These are phyloP conservation scores for Papiliotrema fonsecae DNA, from an alignment of 1,284 basidiomycete species.

Conservation along the genomic window DNA sequence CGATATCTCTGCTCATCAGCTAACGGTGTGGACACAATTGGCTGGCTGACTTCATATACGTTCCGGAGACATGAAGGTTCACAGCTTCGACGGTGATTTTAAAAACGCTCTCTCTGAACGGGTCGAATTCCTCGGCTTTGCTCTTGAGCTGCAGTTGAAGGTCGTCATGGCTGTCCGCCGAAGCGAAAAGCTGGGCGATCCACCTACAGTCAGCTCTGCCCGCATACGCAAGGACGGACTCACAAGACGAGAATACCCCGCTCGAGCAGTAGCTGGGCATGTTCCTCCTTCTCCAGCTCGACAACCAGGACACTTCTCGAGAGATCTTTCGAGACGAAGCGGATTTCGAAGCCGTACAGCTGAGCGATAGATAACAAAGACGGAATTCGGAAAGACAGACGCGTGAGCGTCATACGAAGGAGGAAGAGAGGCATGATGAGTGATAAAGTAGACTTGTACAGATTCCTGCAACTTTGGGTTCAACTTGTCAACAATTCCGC, in stretches of 20 bases:
- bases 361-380: conserved; percentile 55
- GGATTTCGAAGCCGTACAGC: conserved; percentile 37
- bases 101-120: conserved; percentile 67
- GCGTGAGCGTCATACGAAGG: conserved; percentile 70
- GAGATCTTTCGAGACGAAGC: conserved; percentile 33
- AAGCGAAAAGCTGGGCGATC: conserved; percentile 69
- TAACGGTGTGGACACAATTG: background rate
- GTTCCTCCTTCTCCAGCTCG: conserved; percentile 63
- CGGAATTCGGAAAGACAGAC: conserved; percentile 73
- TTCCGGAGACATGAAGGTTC: conserved; percentile 67
- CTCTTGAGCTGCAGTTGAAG: conserved; percentile 60
- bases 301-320: conserved; percentile 63
- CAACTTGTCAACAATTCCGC: conserved; percentile 4
- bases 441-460: background rate
- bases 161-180: conserved; percentile 62
- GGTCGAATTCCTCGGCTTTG: conserved; percentile 56
- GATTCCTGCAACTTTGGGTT: background rate
- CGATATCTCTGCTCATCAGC: conserved; percentile 52
- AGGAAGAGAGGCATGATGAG: conserved; percentile 54
- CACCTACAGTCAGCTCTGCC: conserved; percentile 53
- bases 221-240: conserved; percentile 20
- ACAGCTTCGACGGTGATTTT: conserved; percentile 73
- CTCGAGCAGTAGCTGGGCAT: conserved; percentile 66
- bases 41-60: conserved; percentile 52
- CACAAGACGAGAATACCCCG: conserved; percentile 82